Evolutionary conservation across 2,329 filamentous ascomycete species (phyloP), one percentile per base, ranked within the genome.

Genomic region (Dichotomopilus funicola): DNA sequence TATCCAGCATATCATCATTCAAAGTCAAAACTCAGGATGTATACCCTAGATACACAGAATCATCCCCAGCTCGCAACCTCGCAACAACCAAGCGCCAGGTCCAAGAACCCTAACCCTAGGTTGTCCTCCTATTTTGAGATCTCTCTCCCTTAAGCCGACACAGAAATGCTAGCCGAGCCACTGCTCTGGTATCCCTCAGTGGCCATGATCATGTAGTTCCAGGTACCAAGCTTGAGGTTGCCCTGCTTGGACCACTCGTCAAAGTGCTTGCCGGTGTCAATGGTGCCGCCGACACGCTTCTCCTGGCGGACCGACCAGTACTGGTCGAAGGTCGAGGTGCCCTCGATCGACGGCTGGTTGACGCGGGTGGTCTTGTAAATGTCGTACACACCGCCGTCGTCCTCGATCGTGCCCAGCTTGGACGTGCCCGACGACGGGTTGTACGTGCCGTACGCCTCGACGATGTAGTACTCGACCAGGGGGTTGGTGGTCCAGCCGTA

Each of bases 161-260:
- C 49, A 19, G 34, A 54, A 41, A 57, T 57, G 11, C 51, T 52
- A 6, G 55, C 46, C 1, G 43, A 49, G 2, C 57, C 57, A 33
- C 38, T 52, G 57, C 57, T 59, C 40, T 57, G 54, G 65, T 78
- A 78, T 0, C 75, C 76, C 65, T 79, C 77, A 4, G 74, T 77
- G 6, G 77, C 77, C 10, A 78, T 65, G 59, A 80, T 79, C 72
- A 75, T 72, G 68, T 80, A 80, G 66, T 80, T 69, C 64, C 74
- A 72, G 46, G 61, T 66, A 9, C 77, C 77, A 9, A 80, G 62
- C 45, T 69, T 70, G 65, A 78, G 63, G 13, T 51, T 51, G 49
- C 77, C 77, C 34, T 64, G 59, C 54, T 68, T 67, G 10, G 66
- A 64, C 78, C 78, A 81, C n/a, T 76, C 77, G 61, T 75, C 70